Percentiles rank a stretch among this genome's conserved stretches.
phyloP scores from a whole-genome alignment of 2,329 filamentous ascomycete species.

The Salinomyces thailandicus region DNA sequence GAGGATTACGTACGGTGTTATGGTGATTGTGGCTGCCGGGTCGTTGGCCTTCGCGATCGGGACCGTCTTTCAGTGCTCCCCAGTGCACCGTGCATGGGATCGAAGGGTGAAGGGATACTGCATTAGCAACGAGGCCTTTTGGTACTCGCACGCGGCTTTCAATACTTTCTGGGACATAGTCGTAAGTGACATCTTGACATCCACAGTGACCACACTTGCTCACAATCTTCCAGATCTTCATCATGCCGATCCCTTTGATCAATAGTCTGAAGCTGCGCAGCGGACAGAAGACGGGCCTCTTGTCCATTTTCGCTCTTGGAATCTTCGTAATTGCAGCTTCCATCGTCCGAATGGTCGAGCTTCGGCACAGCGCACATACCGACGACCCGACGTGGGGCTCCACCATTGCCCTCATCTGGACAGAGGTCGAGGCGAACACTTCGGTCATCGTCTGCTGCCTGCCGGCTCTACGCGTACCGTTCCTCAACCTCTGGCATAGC shows the following conservation, averaged over 20 bases:
- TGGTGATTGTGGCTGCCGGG: constrained; percentile 9
- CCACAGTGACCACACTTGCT: background rate
- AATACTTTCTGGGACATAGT: constrained; percentile 21
- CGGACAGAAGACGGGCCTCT: constrained; percentile 14
- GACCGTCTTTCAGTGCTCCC: constrained; percentile 19
- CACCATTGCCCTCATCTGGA: constrained; percentile 17
- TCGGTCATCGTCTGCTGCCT: constrained; percentile 19
- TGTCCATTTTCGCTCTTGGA: constrained; percentile 17
- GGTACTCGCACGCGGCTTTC: constrained; percentile 20
- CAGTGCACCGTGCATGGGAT: constrained; percentile 15
- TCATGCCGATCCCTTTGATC: constrained; percentile 21
- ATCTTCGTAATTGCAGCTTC: constrained; percentile 19
- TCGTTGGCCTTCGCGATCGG: constrained; percentile 16
- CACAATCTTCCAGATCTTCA: constrained; percentile 12
- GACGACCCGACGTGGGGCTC: constrained; percentile 18
- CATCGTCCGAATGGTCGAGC: constrained; percentile 17
- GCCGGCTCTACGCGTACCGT: constrained; percentile 13
- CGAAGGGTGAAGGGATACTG: constrained; percentile 11
- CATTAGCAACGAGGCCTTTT: constrained; percentile 15
- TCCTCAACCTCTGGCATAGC: constrained; percentile 6
- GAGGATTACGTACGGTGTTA: constrained; percentile 6
- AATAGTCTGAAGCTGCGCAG: constrained; percentile 15
- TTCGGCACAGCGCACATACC: constrained; percentile 10
- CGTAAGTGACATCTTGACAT: constrained; percentile 7
- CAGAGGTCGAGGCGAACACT: constrained; percentile 18